Evolutionary conservation across 1,284 basidiomycete genomes (phyloP).

Genomic region (Uromyces viciae-fabae): DNA sequence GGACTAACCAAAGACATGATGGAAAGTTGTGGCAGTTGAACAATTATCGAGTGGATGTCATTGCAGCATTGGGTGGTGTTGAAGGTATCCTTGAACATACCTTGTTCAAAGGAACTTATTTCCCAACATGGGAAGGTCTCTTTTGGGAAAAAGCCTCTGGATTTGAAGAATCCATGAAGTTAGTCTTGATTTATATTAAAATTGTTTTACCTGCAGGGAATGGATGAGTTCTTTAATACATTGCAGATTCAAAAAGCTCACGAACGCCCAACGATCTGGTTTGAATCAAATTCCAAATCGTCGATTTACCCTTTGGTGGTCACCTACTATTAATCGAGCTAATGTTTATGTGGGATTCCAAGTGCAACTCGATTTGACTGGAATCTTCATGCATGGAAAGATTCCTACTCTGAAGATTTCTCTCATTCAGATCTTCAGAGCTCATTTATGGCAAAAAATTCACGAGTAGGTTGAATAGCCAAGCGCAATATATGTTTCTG

Average conservation of each 20-base stretch:
- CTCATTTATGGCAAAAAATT: slow-evolving; percentile 99
- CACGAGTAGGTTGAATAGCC: slow-evolving; percentile 54
- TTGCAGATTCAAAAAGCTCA: slow-evolving; percentile 61
- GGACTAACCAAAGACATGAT: slow-evolving; percentile 96
- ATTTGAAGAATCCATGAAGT: slow-evolving; percentile 71
- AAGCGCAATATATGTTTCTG: too few relatives aligned
- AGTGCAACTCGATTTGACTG: slow-evolving; percentile 94
- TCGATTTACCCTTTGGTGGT: slow-evolving; percentile 99
- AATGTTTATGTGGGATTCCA: slow-evolving; percentile 99
- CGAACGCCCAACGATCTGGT: slow-evolving; percentile 93
- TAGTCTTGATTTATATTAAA: slow-evolving; percentile 54
- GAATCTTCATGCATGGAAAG: slow-evolving; percentile 94
- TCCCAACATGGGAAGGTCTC: slow-evolving; percentile 59
- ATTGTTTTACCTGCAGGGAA: neutral
- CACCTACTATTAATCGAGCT: slow-evolving; percentile 92
- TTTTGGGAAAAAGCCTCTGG: slow-evolving; percentile 78
- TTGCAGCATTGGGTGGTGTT: slow-evolving; percentile 95
- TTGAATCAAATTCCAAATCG: slow-evolving; percentile 98
- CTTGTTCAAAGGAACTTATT: slow-evolving; percentile 87
- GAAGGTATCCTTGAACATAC: slow-evolving; percentile 97
- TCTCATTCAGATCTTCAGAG: slow-evolving; percentile 99
- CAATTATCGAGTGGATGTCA: slow-evolving; percentile 97
- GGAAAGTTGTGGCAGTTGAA: slow-evolving; percentile 98
- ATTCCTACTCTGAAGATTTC: slow-evolving; percentile 96
- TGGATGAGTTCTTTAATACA: neutral